These are phyloP conservation scores for Phytophthora agathidicida DNA, from an alignment of 352 stramenopile genomes.

Conservation along the genomic window DNA sequence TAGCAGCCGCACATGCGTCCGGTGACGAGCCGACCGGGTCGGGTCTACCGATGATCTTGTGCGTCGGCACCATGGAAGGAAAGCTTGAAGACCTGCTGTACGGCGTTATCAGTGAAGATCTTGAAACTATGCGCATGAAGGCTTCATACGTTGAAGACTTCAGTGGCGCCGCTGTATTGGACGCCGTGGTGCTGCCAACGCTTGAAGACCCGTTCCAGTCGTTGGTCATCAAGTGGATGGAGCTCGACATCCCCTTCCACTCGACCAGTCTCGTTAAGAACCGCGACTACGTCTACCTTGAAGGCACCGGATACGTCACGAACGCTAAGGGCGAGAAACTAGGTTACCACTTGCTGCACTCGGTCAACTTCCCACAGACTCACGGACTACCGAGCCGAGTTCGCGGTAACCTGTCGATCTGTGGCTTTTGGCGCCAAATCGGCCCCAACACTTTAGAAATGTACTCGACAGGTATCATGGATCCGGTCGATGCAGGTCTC, in stretches of 20 bases:
- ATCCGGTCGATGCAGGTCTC: constrained; percentile 24
- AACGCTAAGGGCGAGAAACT: constrained; percentile 19
- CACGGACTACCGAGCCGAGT: constrained; percentile 36
- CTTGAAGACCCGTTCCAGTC: constrained; percentile 30
- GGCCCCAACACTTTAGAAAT: constrained; percentile 44
- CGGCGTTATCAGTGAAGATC: constrained; percentile 37
- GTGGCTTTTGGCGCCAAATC: constrained; percentile 48
- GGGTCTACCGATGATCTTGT: constrained; percentile 33
- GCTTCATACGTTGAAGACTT: constrained; percentile 41
- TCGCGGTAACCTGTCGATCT: constrained; percentile 45
- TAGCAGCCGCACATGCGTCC: not conserved
- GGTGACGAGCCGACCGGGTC: constrained; percentile 16
- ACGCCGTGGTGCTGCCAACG: constrained; percentile 23
- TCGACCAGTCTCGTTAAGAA: constrained; percentile 34
- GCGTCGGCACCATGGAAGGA: constrained; percentile 31
- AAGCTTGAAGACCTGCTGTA: constrained; percentile 45
- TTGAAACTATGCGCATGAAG: constrained; percentile 44
- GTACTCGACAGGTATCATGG: constrained; percentile 40
- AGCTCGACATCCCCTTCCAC: constrained; percentile 34
- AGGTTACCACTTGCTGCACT: constrained; percentile 29
- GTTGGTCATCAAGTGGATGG: constrained; percentile 42
- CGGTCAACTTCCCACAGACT: constrained; percentile 24
- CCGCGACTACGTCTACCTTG: constrained; percentile 48
- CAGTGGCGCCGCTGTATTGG: constrained; percentile 27
- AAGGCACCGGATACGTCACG: constrained; percentile 22